A percentile compares a stretch with the other conserved stretches of the same genome.
Conservation (phyloP, 148 eudicot genomes). For the Salicornia ramosissima region DNA sequence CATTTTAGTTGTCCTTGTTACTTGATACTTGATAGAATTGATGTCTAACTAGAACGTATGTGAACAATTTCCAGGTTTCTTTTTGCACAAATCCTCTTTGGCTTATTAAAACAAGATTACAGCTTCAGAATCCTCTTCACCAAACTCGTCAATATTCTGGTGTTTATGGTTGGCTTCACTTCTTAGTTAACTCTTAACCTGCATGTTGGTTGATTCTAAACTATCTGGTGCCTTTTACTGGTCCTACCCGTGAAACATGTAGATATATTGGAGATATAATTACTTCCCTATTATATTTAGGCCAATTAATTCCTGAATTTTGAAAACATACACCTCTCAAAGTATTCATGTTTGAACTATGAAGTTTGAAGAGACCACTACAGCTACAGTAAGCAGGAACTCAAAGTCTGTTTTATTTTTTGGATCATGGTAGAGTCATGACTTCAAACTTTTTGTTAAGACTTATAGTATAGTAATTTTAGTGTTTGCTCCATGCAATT, state of each 20-base stretch:
- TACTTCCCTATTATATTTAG: neutral
- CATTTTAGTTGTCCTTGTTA: neutral
- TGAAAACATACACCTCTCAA: neutral
- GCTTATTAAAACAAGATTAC: slow-evolving; percentile 98
- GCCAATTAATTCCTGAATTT: neutral
- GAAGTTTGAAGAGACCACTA: neutral
- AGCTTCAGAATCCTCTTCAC: slow-evolving; percentile 94
- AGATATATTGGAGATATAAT: neutral
- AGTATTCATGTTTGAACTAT: neutral
- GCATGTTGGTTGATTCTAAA: neutral
- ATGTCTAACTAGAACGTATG: neutral
- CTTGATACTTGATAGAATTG: neutral
- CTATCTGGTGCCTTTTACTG: neutral
- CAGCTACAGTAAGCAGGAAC: neutral
- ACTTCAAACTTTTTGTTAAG: neutral
- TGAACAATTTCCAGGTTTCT: slow-evolving; percentile 54
- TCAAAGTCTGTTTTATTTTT: neutral
- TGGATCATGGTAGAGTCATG: neutral
- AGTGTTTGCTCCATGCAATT: neutral
- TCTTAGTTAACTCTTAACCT: slow-evolving; percentile 10
- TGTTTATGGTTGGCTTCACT: slow-evolving; percentile 54
- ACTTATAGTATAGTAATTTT: neutral
- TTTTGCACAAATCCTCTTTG: slow-evolving; percentile 91
- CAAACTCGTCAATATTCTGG: slow-evolving; percentile 80
- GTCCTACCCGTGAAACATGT: neutral